Percentiles rank a stretch among this genome's conserved stretches.
These are phyloP conservation scores for Paraconiothyrium sp. DNA, from an alignment of 2,329 filamentous ascomycete genomes.

Conservation along the genomic window DNA sequence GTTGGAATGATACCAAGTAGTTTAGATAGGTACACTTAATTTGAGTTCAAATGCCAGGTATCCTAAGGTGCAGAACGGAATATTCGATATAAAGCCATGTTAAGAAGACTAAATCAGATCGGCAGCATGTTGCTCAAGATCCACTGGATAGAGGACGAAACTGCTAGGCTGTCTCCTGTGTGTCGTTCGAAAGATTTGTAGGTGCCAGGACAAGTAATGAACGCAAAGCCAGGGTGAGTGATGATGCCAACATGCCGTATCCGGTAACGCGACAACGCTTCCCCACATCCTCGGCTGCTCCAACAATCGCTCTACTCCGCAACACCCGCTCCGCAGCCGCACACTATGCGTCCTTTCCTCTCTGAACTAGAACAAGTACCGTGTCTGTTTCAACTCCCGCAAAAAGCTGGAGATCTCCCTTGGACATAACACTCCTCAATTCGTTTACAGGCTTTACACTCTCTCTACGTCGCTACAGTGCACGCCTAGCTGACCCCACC, in stretches of 20 bases:
- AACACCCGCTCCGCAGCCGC: conserved; percentile 2
- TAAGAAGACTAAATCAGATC: too few relatives aligned
- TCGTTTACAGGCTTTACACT: background rate
- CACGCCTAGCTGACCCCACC: conserved; percentile 1
- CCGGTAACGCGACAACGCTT: conserved; percentile 5
- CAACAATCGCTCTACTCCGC: conserved; percentile 15
- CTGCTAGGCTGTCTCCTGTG: too few relatives aligned
- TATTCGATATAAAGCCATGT: too few relatives aligned
- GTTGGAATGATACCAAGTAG: conserved; percentile 13
- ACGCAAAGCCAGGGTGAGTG: too few relatives aligned
- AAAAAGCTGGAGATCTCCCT: background rate
- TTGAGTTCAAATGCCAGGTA: background rate
- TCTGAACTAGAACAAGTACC: background rate
- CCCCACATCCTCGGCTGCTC: conserved; percentile 15
- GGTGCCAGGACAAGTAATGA: too few relatives aligned
- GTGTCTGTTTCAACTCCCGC: background rate
- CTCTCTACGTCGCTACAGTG: background rate
- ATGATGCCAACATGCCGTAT: background rate
- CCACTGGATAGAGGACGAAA: too few relatives aligned
- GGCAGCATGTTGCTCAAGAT: too few relatives aligned
- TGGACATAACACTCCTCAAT: background rate
- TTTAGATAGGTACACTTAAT: background rate
- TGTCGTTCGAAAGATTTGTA: too few relatives aligned
- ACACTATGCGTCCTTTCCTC: background rate
- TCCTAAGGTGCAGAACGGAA: too few relatives aligned